Evolutionary conservation across 352 stramenopile genomes (phyloP).

Genomic region (Paralagenidium karlingii): DNA sequence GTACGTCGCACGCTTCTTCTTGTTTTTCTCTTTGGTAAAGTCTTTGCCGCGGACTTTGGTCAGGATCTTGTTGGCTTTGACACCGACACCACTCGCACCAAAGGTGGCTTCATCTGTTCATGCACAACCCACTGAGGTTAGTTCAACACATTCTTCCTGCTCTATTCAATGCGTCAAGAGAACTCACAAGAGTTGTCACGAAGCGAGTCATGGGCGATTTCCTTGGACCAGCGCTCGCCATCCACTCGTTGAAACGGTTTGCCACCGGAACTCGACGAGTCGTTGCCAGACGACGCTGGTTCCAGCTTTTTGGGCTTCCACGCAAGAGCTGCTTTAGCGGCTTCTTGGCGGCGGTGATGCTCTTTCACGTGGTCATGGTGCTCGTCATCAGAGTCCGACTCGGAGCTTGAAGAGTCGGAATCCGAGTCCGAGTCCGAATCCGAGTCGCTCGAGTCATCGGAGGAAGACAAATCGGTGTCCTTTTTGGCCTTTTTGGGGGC

Average conservation of each 20-base stretch:
- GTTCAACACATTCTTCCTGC: not conserved
- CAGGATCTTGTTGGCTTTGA: slow-evolving; percentile 96
- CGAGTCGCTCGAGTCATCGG: slow-evolving; percentile 25
- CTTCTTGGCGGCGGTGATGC: slow-evolving; percentile 49
- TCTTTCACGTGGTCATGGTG: slow-evolving; percentile 44
- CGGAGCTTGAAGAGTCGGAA: slow-evolving; percentile 13
- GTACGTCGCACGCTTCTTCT: slow-evolving; percentile 97
- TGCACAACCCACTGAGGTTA: not conserved
- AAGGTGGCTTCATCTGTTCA: slow-evolving; percentile 91
- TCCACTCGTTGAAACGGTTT: slow-evolving; percentile 98
- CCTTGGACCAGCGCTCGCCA: slow-evolving; percentile 88
- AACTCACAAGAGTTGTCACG: slow-evolving; percentile 94
- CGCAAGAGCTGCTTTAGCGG: slow-evolving; percentile 78
- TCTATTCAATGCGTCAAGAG: not conserved
- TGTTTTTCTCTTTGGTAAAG: slow-evolving; percentile 99
- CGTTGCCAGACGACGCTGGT: slow-evolving; percentile 17
- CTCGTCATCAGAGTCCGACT: slow-evolving; percentile 26
- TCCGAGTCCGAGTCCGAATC: slow-evolving; percentile 42
- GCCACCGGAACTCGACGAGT: slow-evolving; percentile 52
- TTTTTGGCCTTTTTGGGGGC: slow-evolving; percentile 22
- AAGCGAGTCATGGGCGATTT: slow-evolving; percentile 89
- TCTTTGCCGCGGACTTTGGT: slow-evolving; percentile 97
- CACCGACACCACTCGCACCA: slow-evolving; percentile 90
- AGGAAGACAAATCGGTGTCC: slow-evolving; percentile 8
- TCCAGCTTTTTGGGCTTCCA: slow-evolving; percentile 88